Evolutionary conservation across 139 green algal species (phyloP), one percentile per base, ranked within the genome.

Genomic region (Chlorella sorokiniana): DNA sequence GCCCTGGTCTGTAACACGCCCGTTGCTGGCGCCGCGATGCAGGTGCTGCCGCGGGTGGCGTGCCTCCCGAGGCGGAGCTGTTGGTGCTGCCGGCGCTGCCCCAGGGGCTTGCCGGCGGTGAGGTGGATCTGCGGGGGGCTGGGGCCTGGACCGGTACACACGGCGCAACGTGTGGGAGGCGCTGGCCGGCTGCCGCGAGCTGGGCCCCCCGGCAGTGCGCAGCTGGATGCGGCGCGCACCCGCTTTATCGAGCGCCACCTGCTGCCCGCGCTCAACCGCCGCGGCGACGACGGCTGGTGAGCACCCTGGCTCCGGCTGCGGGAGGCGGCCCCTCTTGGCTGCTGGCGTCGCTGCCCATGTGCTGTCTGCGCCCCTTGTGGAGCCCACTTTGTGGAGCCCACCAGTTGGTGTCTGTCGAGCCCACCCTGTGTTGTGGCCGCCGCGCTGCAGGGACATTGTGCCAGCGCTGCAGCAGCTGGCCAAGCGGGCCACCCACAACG

Each of bases 61-160:
- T n/a, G n/a, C n/a, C n/a, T n/a, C n/a, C n/a, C n/a, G n/a, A n/a
- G n/a, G n/a, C 48, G 9, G 70, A 78, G n/a, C 45, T 78, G 29
- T 18, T 78, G 70, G 48, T 78, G 33, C 70, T 78, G 1, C 1
- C 45, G 0, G 3, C 45, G 56, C 56, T 81, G 38, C 59, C 61
- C 0, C 41, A 35, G 41, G 75, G 75, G 0, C 75, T 81, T 40
- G 59, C 75, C 6, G 38, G 2, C 1, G 61, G 54, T 1, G 81
- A 80, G 38, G 16, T 45, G 37, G 89, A 95, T 40, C 84, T 97
- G 62, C 65, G 27, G 23, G 86, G 83, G 79, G 92, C 23, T 97
- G 93, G 93, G 93, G 93, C 51, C 87, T 97, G 59, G 93, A 97
- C 88, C 89, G 85, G 68, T 97, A 93, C 87, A 95, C 91, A 0